A percentile compares a stretch with the other conserved stretches of the same genome.
phyloP scores from a whole-genome alignment of 2,329 filamentous ascomycete species.

The Alternaria sp. region DNA sequence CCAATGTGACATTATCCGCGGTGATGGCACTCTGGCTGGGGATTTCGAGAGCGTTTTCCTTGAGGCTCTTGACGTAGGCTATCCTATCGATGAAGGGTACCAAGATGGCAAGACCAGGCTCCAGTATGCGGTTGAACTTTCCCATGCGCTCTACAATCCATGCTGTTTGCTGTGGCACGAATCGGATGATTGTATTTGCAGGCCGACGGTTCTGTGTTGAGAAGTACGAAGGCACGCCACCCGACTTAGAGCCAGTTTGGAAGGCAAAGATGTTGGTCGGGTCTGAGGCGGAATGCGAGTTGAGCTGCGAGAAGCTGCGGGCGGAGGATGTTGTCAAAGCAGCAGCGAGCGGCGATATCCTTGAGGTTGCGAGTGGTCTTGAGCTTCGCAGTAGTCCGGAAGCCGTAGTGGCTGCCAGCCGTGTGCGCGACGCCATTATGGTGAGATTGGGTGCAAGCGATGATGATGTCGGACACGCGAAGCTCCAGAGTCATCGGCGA shows the following conservation, averaged over 20 bases:
- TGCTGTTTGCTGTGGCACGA: conserved; percentile 98
- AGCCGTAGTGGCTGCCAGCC: conserved; percentile 40
- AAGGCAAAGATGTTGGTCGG: conserved; percentile 40
- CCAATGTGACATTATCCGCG: conserved; percentile 95
- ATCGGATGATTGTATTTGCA: conserved; percentile 92
- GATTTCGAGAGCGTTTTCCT: conserved; percentile 95
- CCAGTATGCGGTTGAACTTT: conserved; percentile 90
- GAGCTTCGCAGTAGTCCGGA: conserved; percentile 35
- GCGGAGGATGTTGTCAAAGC: conserved; percentile 21
- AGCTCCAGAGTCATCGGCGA: conserved; percentile 24
- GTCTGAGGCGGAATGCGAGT: conserved; percentile 33
- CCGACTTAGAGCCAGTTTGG: conserved; percentile 31
- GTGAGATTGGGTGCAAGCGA: conserved; percentile 23
- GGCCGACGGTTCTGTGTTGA: conserved; percentile 71
- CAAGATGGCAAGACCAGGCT: conserved; percentile 88
- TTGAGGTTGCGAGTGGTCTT: conserved; percentile 20
- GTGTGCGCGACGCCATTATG: conserved; percentile 48
- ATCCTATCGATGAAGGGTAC: conserved; percentile 93
- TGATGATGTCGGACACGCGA: conserved; percentile 27
- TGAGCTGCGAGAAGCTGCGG: conserved; percentile 43
- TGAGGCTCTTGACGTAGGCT: conserved; percentile 96
- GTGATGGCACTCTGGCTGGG: conserved; percentile 98
- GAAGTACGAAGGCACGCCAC: conserved; percentile 78
- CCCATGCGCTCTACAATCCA: conserved; percentile 99
- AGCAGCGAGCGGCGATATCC: conserved; percentile 28